Base-by-base conservation (phyloP, 2,329 filamentous ascomycete species). In the Capronia coronata region DNA sequence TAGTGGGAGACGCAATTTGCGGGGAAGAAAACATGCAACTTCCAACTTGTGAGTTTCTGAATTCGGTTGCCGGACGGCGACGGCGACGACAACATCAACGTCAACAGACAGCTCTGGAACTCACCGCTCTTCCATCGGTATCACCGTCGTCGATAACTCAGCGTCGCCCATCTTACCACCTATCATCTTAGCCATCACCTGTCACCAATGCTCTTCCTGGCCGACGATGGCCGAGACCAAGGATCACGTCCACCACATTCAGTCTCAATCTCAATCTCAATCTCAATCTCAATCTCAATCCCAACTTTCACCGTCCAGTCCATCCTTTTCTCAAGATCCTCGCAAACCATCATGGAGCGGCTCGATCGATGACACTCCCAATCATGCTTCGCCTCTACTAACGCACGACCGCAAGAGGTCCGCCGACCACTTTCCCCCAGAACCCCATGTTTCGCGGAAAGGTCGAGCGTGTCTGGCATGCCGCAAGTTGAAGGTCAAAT, bases 401-500 rank as follows among this genome's bases (percentile, higher is more conserved):
- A 14, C 32, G n/a, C 51, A 58, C 32, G 37, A 40, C 25, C 50
- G 51, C 41, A 58, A 58, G 41, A 46, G 56, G 32, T 56, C 52
- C 4, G 53, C 51, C 42, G 56, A 58, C 48, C 52, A 58, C 29
- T 39, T 58, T 16, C 43, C 55, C 11, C 3, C 45, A 4, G 54
- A 60, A 14, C 49, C 50, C 10, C 58, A 56, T 22, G 49, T 55
- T 16, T 55, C 58, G 21, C 54, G 57, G 32, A 60, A 60, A 50
- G 58, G 58, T 13, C 52, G 58, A 16, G 58, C 58, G 19, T 60
- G 58, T 52, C 47, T 60, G 9, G 52, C 58, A 2, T 60, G 58
- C 39, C 55, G 58, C 29, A 60, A 60, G 38, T 44, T 60, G 18
- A 60, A 59, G 34, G 57, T 60, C 34, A 60, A 60, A 48, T 60